These are phyloP conservation scores for Dictyostelium citrinum DNA, from an alignment of 78 protist genomes.

Conservation along the genomic window DNA sequence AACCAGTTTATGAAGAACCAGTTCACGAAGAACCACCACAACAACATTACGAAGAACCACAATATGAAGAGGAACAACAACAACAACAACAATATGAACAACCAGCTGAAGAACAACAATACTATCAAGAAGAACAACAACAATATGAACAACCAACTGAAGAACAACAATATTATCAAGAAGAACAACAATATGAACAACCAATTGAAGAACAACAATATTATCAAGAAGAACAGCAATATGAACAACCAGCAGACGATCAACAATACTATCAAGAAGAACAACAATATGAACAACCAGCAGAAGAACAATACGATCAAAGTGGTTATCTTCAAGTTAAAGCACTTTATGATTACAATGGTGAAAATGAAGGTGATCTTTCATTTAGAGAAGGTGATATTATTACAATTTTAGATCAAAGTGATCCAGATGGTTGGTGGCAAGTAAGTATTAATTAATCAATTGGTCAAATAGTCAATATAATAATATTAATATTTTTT, in stretches of 20 bases:
- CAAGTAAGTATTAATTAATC: slow-evolving; percentile 13
- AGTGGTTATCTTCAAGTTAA: slow-evolving; percentile 8
- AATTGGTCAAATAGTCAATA: not conserved
- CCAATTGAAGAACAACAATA: slow-evolving; percentile 21
- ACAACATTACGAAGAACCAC: too few species aligned
- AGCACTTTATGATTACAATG: slow-evolving; percentile 67
- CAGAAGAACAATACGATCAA: slow-evolving; percentile 28
- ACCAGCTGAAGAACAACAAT: slow-evolving; percentile 28
- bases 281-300: slow-evolving; percentile 5
- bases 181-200: slow-evolving; percentile 51
- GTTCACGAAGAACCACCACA: too few species aligned
- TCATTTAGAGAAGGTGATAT: slow-evolving; percentile 71
- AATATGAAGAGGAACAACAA: not conserved
- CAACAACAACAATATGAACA: slow-evolving; percentile 22
- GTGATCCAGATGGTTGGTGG: slow-evolving; percentile 78
- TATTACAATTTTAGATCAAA: slow-evolving; percentile 69
- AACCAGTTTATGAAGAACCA: slow-evolving; percentile 30
- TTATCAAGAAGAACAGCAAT: slow-evolving; percentile 38
- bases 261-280: slow-evolving; percentile 19
- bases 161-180: slow-evolving; percentile 22
- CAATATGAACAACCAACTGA: slow-evolving; percentile 12
- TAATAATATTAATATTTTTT: not conserved
- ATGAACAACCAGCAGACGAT: slow-evolving; percentile 31
- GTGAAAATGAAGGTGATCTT: slow-evolving; percentile 78
- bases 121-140: not conserved